Evolutionary conservation across 1,284 basidiomycete genomes (phyloP).

Genomic region (Termitomyces sp.): DNA sequence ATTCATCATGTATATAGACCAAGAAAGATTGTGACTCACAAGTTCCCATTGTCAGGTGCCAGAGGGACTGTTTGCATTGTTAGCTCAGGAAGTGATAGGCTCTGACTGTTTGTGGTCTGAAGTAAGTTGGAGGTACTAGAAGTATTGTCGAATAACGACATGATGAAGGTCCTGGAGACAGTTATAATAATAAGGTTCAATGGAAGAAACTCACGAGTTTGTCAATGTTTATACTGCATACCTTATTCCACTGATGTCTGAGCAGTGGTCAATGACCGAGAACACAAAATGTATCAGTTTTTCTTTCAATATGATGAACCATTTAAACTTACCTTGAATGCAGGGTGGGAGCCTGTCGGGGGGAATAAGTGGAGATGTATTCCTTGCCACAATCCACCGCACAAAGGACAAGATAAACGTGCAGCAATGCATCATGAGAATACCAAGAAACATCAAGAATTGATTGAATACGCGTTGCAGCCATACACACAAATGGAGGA

Average conservation of each 20-base stretch:
- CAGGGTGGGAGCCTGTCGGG: neutral
- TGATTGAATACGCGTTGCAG: neutral
- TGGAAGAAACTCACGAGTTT: neutral
- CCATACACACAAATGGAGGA: neutral
- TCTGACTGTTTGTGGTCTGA: neutral
- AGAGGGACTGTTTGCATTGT: too few relatives aligned
- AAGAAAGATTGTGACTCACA: too few relatives aligned
- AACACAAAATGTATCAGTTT: neutral
- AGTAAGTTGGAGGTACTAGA: neutral
- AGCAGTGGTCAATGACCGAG: neutral
- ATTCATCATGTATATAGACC: too few relatives aligned
- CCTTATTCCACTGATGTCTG: neutral
- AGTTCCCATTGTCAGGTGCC: too few relatives aligned
- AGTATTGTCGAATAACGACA: neutral
- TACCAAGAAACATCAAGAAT: neutral
- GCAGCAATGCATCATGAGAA: neutral
- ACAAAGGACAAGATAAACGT: neutral
- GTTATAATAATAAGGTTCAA: neutral
- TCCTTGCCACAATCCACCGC: neutral
- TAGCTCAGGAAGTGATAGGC: neutral
- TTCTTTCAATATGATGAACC: neutral
- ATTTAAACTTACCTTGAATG: neutral
- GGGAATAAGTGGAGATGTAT: neutral
- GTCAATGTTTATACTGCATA: neutral
- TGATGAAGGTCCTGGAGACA: neutral